phyloP scores from a whole-genome alignment of 495 filamentous ascomycete species.

The Thermochaetoides thermophila region DNA sequence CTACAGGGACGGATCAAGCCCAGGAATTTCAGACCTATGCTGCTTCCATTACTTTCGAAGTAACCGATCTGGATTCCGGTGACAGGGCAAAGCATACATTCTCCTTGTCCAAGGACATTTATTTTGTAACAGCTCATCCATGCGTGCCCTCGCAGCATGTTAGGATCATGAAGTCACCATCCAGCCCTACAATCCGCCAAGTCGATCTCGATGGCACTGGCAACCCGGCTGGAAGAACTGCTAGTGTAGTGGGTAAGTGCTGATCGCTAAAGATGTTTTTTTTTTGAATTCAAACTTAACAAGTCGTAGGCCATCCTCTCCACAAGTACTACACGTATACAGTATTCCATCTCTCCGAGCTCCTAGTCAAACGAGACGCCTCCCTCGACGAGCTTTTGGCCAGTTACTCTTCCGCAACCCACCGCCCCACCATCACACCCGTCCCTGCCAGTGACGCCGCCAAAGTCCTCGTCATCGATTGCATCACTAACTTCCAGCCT shows the following conservation, averaged over 20 bases:
- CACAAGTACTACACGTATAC: slow-evolving; percentile 47
- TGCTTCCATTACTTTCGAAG: slow-evolving; percentile 37
- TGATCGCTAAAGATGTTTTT: not conserved
- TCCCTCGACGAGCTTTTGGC: slow-evolving; percentile 28
- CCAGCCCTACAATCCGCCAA: slow-evolving; percentile 36
- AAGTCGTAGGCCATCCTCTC: slow-evolving; percentile 41
- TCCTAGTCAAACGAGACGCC: slow-evolving; percentile 28
- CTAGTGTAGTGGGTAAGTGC: slow-evolving; percentile 26
- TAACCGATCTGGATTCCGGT: slow-evolving; percentile 24
- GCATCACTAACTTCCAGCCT: slow-evolving; percentile 33
- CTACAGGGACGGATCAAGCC: slow-evolving; percentile 18
- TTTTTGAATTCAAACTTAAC: slow-evolving; percentile 6
- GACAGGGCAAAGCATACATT: slow-evolving; percentile 29
- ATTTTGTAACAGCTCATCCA: slow-evolving; percentile 50
- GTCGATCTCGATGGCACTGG: slow-evolving; percentile 28
- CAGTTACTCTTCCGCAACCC: slow-evolving; percentile 17
- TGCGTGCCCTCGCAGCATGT: slow-evolving; percentile 43
- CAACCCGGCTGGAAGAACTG: slow-evolving; percentile 25
- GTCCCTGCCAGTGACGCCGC: slow-evolving; percentile 15
- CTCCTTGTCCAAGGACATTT: slow-evolving; percentile 43
- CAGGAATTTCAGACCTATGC: slow-evolving; percentile 31
- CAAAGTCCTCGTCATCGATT: slow-evolving; percentile 38
- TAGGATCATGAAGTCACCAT: slow-evolving; percentile 32
- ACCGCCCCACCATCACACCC: slow-evolving; percentile 16
- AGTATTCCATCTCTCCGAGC: slow-evolving; percentile 35